Conservation (phyloP, 495 filamentous ascomycete species). For the Trichoderma orchidacearum region DNA sequence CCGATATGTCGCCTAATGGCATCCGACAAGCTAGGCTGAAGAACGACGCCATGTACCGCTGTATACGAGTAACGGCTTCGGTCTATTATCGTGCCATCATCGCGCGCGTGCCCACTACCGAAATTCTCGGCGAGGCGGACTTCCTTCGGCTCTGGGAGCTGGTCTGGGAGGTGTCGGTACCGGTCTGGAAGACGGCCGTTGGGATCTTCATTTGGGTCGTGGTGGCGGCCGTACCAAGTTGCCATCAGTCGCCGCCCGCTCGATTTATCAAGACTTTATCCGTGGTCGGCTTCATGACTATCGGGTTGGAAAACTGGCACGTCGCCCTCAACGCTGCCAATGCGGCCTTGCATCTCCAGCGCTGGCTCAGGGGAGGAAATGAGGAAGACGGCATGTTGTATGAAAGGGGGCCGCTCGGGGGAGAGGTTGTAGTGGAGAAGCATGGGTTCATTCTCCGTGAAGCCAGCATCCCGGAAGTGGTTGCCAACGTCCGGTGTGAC, state of each 20-base stretch:
- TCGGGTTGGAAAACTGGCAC: constrained; percentile 24
- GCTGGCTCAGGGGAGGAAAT: constrained; percentile 12
- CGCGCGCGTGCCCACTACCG: constrained; percentile 13
- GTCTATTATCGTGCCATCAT: constrained; percentile 20
- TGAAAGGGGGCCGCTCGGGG: neutral
- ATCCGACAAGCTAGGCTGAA: neutral
- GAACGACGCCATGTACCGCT: constrained; percentile 18
- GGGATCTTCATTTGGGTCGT: constrained; percentile 21
- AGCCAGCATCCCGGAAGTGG: neutral
- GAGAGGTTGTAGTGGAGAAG: constrained; percentile 2
- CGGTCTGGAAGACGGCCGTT: constrained; percentile 16
- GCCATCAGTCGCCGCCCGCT: constrained; percentile 9
- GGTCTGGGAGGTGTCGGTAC: constrained; percentile 18
- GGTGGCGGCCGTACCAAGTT: constrained; percentile 11
- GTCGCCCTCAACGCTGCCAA: constrained; percentile 13
- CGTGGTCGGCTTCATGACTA: constrained; percentile 16
- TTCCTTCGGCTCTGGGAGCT: constrained; percentile 21
- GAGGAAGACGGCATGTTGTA: neutral
- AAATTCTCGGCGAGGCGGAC: constrained; percentile 8
- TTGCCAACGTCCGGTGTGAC: neutral
- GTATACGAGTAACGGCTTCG: constrained; percentile 16
- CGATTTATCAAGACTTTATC: constrained; percentile 20
- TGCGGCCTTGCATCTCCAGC: constrained; percentile 10
- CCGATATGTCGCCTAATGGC: neutral
- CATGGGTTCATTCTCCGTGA: neutral